Conservation (phyloP, 139 green algal species). For the Coelastrella sp. region DNA sequence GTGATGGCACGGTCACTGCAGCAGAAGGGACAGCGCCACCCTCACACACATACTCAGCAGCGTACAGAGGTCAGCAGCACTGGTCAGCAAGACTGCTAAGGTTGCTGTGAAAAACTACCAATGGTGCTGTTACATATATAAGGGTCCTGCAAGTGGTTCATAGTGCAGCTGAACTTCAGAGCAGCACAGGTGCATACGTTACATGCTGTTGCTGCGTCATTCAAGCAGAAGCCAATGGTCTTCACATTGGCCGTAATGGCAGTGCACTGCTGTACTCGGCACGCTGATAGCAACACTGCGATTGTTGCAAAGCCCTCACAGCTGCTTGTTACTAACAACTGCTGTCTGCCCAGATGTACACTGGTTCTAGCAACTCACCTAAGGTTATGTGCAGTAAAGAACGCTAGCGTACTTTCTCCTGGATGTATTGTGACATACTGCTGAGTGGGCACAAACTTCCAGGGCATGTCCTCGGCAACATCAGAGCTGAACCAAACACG, state of each 20-base stretch:
- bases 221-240: too few species aligned
- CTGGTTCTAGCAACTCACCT: conserved; percentile 55
- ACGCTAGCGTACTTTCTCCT: conserved; percentile 95
- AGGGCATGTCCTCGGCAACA: conserved; percentile 91
- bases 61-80: background rate
- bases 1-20: conserved; percentile 75
- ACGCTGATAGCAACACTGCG: too few species aligned
- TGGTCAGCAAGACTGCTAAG: too few species aligned
- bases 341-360: background rate
- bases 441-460: conserved; percentile 94
- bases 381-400: conserved; percentile 95
- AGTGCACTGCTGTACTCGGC: too few species aligned
- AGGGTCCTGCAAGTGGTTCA: background rate
- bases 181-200: background rate
- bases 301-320: background rate
- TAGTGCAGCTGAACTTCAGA: background rate
- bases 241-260: too few species aligned
- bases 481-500: conserved; percentile 93
- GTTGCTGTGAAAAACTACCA: too few species aligned
- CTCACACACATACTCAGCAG: background rate
- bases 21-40: background rate
- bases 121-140: too few species aligned
- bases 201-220: background rate
- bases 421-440: conserved; percentile 78
- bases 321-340: background rate